Percentiles rank a stretch among this genome's conserved stretches.
Conservation (phyloP, 75 land plant genomes). For the Azolla pinnata region DNA sequence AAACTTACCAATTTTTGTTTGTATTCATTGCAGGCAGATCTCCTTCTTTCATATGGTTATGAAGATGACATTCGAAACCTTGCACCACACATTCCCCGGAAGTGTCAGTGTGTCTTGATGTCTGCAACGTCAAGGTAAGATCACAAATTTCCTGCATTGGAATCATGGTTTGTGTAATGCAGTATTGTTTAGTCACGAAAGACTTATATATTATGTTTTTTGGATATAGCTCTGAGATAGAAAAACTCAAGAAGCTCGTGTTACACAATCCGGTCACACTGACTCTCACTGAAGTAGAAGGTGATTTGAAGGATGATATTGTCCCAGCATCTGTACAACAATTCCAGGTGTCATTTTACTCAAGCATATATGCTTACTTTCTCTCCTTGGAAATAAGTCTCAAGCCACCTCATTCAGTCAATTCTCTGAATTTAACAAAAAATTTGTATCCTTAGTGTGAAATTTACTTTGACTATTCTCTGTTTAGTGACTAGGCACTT, state of each 20-base stretch:
- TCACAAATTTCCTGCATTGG: no score
- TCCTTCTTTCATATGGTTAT: constrained; percentile 84
- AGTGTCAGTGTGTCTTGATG: constrained; percentile 91
- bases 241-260: constrained; percentile 80
- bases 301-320: constrained; percentile 41
- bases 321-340: constrained; percentile 85
- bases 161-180: not conserved
- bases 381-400: no score
- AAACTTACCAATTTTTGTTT: not conserved
- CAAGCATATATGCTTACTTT: no score
- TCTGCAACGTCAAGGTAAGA: constrained; percentile 85
- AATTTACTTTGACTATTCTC: not conserved
- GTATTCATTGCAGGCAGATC: constrained; percentile 62
- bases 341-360: constrained; percentile 68
- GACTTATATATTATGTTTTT: not conserved
- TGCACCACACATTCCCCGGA: constrained; percentile 56
- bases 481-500: not conserved
- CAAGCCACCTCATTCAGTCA: no score
- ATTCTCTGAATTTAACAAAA: no score
- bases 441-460: no score
- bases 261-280: constrained; percentile 77
- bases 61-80: constrained; percentile 80
- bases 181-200: no score
- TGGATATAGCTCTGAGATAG: constrained; percentile 64
- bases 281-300: constrained; percentile 70